Base-by-base conservation (phyloP, 2,329 filamentous ascomycete genomes). In the Juglanconis oblonga region DNA sequence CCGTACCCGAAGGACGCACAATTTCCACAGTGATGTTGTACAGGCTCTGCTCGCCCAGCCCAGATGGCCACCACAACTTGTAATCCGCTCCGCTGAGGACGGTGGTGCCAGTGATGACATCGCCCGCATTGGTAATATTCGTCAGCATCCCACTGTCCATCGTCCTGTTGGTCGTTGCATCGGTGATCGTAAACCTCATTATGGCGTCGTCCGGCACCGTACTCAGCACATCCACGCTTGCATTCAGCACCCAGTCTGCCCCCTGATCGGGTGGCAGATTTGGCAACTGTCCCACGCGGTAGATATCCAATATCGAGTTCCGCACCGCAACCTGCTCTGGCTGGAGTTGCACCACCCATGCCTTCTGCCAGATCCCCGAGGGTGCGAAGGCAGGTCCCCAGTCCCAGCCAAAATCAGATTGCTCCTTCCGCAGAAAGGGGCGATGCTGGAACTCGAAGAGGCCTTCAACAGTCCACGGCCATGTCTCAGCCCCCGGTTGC, bases 381-480 rank as follows among this genome's bases (percentile, higher is more conserved):
- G 85, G 83, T n/a, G 79, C 76, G 67, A 87, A 86, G 0, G 81
- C 82, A 9, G 82, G 83, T 9, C 82, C 82, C 83, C 83, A 86
- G 62, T 87, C 84, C 85, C 85, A 88, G 2, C 86, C 86, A 68
- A 87, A 87, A 67, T 87, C 84, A 7, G 76, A 82, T 67, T 87
- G 81, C 66, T 87, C 80, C 67, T 87, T 87, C 35, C 85, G 77
- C 40, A 87, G 80, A 62, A 82, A 85, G 68, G 80, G 77, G 6
- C 81, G 75, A 59, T 85, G 81, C 0, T 74, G 68, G 52, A 83
- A 84, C 62, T 85, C 82, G 59, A 77, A 84, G 0, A 75, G 52
- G 14, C 74, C 70, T 64, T 85, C 74, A 3, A 84, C 75, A 8
- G 71, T 73, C 58, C 64, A 66, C 0, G 83, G 81, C 81, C 81